Conservation (phyloP, 2,329 filamentous ascomycete species). For the Parastagonospora avenae region DNA sequence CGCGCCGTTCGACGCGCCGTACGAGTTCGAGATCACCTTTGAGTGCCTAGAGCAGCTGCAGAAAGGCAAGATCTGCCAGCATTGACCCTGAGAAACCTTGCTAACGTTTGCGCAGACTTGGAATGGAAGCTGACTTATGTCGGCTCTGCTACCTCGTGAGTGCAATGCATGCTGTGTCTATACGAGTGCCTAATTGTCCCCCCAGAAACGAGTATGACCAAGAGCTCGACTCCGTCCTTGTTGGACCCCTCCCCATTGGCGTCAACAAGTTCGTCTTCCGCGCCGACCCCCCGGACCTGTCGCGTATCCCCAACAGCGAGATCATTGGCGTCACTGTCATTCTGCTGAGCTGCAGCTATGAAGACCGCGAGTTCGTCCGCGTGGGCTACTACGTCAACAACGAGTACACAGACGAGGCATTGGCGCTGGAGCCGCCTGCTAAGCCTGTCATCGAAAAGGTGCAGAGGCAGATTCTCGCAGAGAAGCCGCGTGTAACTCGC, state of each 20-base stretch:
- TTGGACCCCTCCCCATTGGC: slow-evolving; percentile 95
- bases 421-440: slow-evolving; percentile 84
- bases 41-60: slow-evolving; percentile 94
- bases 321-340: slow-evolving; percentile 97
- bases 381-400: slow-evolving; percentile 99
- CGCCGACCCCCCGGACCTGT: slow-evolving; percentile 88
- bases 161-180: slow-evolving; percentile 23
- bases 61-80: slow-evolving; percentile 67
- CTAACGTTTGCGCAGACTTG: slow-evolving; percentile 67
- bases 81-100: background rate
- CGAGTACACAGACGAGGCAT: slow-evolving; percentile 91
- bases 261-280: slow-evolving; percentile 99
- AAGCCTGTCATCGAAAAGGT: slow-evolving; percentile 95
- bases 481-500: slow-evolving; percentile 95
- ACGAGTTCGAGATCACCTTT: slow-evolving; percentile 98
- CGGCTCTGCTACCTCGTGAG: slow-evolving; percentile 94
- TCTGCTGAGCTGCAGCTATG: slow-evolving; percentile 94
- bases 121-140: slow-evolving; percentile 99
- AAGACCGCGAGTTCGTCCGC: slow-evolving; percentile 93
- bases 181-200: slow-evolving; percentile 13
- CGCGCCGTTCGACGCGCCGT: slow-evolving; percentile 87
- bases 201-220: slow-evolving; percentile 92
- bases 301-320: slow-evolving; percentile 90
- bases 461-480: slow-evolving; percentile 86
- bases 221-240: slow-evolving; percentile 94